Base-by-base conservation (phyloP, 129 eudicot genomes). In the Lactuca sativa region DNA sequence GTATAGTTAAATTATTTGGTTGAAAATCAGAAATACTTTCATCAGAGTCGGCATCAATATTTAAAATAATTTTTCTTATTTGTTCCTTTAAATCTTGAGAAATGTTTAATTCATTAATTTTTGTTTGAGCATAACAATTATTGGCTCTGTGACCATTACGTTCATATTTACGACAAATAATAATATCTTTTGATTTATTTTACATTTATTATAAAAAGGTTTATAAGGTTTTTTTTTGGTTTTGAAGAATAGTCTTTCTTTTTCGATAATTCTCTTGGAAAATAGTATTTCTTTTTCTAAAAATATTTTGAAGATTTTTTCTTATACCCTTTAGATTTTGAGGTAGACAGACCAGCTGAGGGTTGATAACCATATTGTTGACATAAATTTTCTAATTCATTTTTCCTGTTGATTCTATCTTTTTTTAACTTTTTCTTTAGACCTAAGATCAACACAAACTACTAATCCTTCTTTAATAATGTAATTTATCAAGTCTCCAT, bases 291-390 rank as follows among this genome's bases (percentile, higher is more conserved):
- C 5, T 56, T 4, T 36, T 18, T 18, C 21, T 18, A 0, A 18
- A 18, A 18, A 18, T 1, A 18, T 18, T 18, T 18, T 18, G 21
- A 18, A 18, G 21, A 18, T 18, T 18, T 18, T 18, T 18, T 18
- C 21, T 18, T 18, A 18, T 18, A 18, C 1, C 21, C 21, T 18
- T 18, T 18, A 18, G 36, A 16, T 17, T 18, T 56, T 40, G 7
- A 10, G 44, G 65, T 1, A 6, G 40, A 36, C 4, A 2, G 40
- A 3, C 40, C 8, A 8, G 2, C 34, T 0, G 33, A 4, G 5
- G 65, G 65, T 59, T 59, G 44, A 59, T 10, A 33, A 9, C 44
- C 65, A 31, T 32, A 59, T 33, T 59, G 43, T 59, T 59, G 44
- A 59, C 43, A 59, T 2, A 59, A 59, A 33, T 32, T 34, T 58